Evolutionary conservation across 495 filamentous ascomycete genomes (phyloP), one percentile per base, ranked within the genome.

Genomic region (Lasiosphaeria hispida): DNA sequence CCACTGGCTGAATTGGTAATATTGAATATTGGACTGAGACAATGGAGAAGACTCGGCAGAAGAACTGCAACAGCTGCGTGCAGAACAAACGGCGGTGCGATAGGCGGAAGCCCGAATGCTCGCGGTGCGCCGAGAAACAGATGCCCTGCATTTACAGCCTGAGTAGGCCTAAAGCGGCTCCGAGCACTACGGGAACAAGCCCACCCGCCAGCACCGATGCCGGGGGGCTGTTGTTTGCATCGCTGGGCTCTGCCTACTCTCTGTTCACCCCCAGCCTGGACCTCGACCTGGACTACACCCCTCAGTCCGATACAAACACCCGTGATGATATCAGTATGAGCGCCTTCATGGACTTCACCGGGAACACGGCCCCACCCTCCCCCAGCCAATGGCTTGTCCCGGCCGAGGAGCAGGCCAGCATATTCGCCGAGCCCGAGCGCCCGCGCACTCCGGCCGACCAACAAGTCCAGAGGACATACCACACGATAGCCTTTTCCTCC

Each of bases 41-140:
- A 30, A 30, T 30, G 23, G 23, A 30, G 23, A 30, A 30, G 23
- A 2, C 23, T 2, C 23, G 69, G 50, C 72, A 72, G 55, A 73
- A 70, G 63, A 76, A 61, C 58, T 74, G 72, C 62, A 67, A 73
- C 34, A 63, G 63, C 34, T 76, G 73, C 48, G 72, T 74, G 23
- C 62, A 58, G 48, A 60, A 59, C 55, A 76, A 73, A 57, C 54
- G 72, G 41, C 64, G 69, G 15, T 75, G 72, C 56, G 72, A 76
- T 51, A 72, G 70, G 60, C 58, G 56, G 23, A 44, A 41, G n/a
- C 72, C 72, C 37, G 48, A 63, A 30, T 75, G 71, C 55, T 63
- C 66, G 15, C 66, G 70, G 44, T 76, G 69, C 47, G 61, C 59
- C 14, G 65, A 63, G 57, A 70, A 65, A 59, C 55, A 63, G 43